Base-by-base conservation (phyloP, 768 basidiomycete genomes). In the Lactarius pseudohatsudake region DNA sequence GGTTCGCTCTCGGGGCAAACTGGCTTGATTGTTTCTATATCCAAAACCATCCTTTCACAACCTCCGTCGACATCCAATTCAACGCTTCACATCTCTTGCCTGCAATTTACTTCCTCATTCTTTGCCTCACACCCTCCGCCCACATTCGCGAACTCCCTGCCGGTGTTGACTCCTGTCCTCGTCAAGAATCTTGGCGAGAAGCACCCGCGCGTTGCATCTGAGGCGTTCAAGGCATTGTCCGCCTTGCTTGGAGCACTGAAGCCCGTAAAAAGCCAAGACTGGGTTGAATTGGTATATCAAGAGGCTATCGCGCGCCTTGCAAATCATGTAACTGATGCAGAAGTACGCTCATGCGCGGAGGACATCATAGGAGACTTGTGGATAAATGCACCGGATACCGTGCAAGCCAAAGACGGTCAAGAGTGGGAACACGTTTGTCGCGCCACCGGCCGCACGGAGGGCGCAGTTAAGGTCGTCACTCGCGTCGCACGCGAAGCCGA, bases 321-420 rank as follows among this genome's bases (percentile, higher is more conserved):
- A 59, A 89, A 84, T 56, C 86, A 91, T 67, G 91, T 96, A 70
- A 96, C 96, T 1, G 96, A 98, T 75, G 87, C 91, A 4, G 96
- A 97, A 69, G 93, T 98, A 26, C 85, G 94, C 43, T 82, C 84
- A 30, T 86, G 84, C 69, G 94, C 94, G 0, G 90, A 98, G 71
- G 87, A 90, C 38, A 86, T 86, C 58, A 83, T 96, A 54, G 95
- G 90, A 1, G 90, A 94, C 74, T 78, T 98, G 10, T 93, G 97
- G 88, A 84, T 93, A 59, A 89, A 87, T 70, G 93, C 94, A 1
- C 88, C 90, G 0, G 92, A 94, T 57, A 76, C 86, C 16, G 81
- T 92, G 41, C 82, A 76, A 69, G 74, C 77, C 1, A 90, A 89
- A 74, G 84, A 84, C 50, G 81, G 85, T 61, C 85, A 84, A 70